Evolutionary conservation across 208 protist genomes (phyloP), one percentile per base, ranked within the genome.

Genomic region (Acanthamoeba divionensis): DNA sequence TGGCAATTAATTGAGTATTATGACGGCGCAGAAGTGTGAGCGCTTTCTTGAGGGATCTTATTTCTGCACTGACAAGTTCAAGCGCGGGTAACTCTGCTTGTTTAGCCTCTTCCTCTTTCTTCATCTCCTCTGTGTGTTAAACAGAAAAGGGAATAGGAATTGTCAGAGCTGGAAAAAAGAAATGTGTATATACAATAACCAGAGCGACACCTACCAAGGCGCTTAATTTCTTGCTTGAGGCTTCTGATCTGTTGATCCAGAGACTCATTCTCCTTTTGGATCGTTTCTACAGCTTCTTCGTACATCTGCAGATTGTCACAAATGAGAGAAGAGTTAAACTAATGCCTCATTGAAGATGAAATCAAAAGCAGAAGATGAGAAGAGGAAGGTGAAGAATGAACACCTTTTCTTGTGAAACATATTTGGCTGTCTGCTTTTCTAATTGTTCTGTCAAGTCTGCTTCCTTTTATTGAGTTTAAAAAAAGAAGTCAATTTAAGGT

Each of bases 241-340:
- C 33, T 36, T 12, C 77, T n/a, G 38, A 62, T 67, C 54, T 86
- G 48, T 29, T 86, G 48, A 7, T 45, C n/a, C 77, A 86, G 55
- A 50, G 62, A 38, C 13, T 86, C 77, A 45, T 86, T 86, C 31
- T 86, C 77, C 36, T 62, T 66, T 41, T 86, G 77, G n/a, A 86
- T 62, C 33, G 54, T 86, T 36, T 86, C 77, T 52, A 86, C 50
- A 24, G 77, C 77, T 24, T 86, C 77, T 29, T 86, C 77, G 77
- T 86, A 86, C 77, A 86, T 86, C 77, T 86, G 77, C 13, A 18
- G 26, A 29, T 15, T 3, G 1, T 1, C 45, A 45, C 1, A 18
- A 45, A 75, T 2, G 26, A 33, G 2, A 47, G 1, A 41, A 7
- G 44, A 8, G 9, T 47, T n/a, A 77, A 10, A n/a, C 21, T 48